These are phyloP conservation scores for Eleusine coracana DNA, from an alignment of 176 grass and related monocot genomes.

Conservation along the genomic window DNA sequence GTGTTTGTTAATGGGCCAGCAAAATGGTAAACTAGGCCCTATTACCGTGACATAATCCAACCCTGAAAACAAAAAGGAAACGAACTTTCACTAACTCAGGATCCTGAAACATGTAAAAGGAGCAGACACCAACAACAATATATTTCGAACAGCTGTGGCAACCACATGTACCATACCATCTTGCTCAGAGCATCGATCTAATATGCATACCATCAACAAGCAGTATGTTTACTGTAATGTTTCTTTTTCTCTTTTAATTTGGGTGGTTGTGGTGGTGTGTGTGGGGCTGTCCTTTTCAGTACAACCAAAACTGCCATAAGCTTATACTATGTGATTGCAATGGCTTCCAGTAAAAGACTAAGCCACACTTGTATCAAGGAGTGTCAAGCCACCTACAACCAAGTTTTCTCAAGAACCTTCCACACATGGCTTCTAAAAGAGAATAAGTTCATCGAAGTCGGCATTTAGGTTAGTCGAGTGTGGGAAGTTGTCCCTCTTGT, in stretches of 20 bases:
- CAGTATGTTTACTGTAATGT: neutral
- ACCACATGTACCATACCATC: slow-evolving; percentile 17
- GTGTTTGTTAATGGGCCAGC: neutral
- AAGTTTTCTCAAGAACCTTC: neutral
- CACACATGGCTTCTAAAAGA: slow-evolving; percentile 24
- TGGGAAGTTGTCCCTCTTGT: slow-evolving; percentile 35
- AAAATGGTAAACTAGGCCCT: neutral
- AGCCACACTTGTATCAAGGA: neutral
- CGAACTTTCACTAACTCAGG: neutral
- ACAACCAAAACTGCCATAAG: neutral
- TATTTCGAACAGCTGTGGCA: slow-evolving; percentile 25
- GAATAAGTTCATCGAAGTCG: slow-evolving; percentile 14
- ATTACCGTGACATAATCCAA: slow-evolving; percentile 5
- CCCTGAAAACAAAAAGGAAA: slow-evolving; percentile 6
- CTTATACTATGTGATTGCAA: neutral
- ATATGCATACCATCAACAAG: neutral
- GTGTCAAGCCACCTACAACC: neutral
- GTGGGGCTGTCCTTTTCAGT: neutral
- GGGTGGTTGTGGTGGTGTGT: too few species aligned
- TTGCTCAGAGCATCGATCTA: neutral
- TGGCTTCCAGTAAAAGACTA: neutral
- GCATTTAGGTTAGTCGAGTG: slow-evolving; percentile 12
- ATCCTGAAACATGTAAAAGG: slow-evolving; percentile 13
- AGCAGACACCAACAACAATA: neutral
- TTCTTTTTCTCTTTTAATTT: too few species aligned